Base-by-base conservation (phyloP, 495 filamentous ascomycete genomes). In the Ramalina peruviana region DNA sequence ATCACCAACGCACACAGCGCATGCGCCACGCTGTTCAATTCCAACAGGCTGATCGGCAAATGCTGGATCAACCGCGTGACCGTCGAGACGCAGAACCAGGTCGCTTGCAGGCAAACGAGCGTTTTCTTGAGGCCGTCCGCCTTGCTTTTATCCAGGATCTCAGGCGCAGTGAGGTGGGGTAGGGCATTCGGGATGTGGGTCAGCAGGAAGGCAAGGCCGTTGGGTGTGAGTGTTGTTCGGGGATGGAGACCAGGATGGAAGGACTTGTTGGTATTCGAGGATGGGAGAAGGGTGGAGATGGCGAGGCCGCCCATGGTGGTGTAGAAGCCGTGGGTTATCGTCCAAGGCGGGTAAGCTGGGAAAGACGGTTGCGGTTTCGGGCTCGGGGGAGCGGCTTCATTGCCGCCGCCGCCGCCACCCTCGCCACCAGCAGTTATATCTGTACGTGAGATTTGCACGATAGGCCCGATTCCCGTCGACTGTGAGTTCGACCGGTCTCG, bases 91-190 rank as follows among this genome's bases (percentile, higher is more conserved):
- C 23, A 30, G 43, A 71, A 65, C 68, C 70, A 73, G 0, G 51
- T 1, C 4, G 55, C 64, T 53, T 70, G 67, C 3, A 55, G 19
- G 43, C 63, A 63, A 1, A 63, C 55, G 15, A 70, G 19, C 12
- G 51, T 17, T 36, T 62, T 67, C 20, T 62, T 58, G 7, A 72
- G 38, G 1, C 56, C 49, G 51, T 64, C 61, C 9, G 66, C 59
- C 59, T 73, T 72, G 42, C 59, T 69, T 52, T 66, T 67, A 43
- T 70, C 66, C 27, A 51, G 42, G 16, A 73, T 68, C 2, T 63
- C 51, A 4, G 53, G 54, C 20, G 55, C 40, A 1, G 61, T 51
- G 1, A 71, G 10, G 16, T 43, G 38, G 6, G 65, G 67, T 21
- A 63, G 45, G 5, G 33, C 40, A 11, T 60, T 11, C 20, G 54